Conservation (phyloP, 371 early-diverging fungal genomes). For the Gilbertella persicaria region DNA sequence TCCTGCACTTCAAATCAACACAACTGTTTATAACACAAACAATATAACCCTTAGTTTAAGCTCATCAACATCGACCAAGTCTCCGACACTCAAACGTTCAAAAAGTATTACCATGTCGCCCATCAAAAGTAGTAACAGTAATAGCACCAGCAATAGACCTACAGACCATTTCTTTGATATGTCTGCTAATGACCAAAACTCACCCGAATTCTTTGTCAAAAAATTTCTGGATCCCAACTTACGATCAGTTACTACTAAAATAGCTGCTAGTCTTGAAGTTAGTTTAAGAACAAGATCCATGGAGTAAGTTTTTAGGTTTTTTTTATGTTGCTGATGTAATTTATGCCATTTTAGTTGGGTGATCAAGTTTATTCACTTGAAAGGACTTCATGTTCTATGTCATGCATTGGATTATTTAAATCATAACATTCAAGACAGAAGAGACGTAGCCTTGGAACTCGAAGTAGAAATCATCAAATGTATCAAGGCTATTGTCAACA, state of each 20-base stretch:
- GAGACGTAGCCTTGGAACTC: slow-evolving; percentile 60
- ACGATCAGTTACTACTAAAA: slow-evolving; percentile 37
- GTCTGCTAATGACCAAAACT: slow-evolving; percentile 24
- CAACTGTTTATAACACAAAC: neutral
- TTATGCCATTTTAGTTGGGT: slow-evolving; percentile 37
- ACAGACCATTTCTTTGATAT: slow-evolving; percentile 9
- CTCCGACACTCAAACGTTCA: neutral
- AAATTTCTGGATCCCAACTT: slow-evolving; percentile 44
- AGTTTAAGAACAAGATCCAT: slow-evolving; percentile 46
- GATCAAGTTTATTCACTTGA: slow-evolving; percentile 61
- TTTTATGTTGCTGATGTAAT: neutral
- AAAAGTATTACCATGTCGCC: slow-evolving; percentile 7
- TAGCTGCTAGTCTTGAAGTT: slow-evolving; percentile 47
- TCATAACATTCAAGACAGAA: slow-evolving; percentile 36
- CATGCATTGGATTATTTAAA: slow-evolving; percentile 59
- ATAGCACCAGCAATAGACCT: neutral
- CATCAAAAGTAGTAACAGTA: no score
- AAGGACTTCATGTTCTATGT: slow-evolving; percentile 65
- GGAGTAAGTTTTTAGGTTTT: slow-evolving; percentile 28
- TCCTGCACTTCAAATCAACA: slow-evolving; percentile 2
- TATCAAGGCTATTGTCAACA: slow-evolving; percentile 72
- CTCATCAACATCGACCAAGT: slow-evolving; percentile 1
- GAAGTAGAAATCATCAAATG: slow-evolving; percentile 78
- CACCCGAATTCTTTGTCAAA: slow-evolving; percentile 47
- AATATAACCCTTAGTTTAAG: neutral